Base-by-base conservation (phyloP, 2,329 filamentous ascomycete species). In the Penicillium capsulatum region DNA sequence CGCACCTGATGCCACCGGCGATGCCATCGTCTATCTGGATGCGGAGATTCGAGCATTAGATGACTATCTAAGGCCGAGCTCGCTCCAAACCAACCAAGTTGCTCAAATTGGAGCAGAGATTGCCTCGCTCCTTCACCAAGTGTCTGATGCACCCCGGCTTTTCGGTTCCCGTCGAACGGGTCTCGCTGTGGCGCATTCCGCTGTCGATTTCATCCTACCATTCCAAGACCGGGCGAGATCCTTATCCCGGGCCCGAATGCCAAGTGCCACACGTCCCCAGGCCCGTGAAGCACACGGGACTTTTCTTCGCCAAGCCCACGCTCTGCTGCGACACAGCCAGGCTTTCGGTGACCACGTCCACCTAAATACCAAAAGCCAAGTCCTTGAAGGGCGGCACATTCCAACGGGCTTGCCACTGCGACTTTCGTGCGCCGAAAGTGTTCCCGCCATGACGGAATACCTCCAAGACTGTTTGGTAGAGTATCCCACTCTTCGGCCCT, bases 111-210 rank as follows among this genome's bases (percentile, higher is more conserved):
- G 54, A 4, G 32, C 38, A 14, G 55, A 63, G 14, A 34, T 69
- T 8, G 39, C 51, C 58, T 37, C 49, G 40, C 33, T 55, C 30
- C 35, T 69, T 46, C 32, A 48, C 13, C 43, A 42, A 14, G 46
- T 62, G 3, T 55, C 58, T 9, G 45, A 55, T 27, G 38, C 54
- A 7, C 61, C 68, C 5, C 65, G 74, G 41, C 44, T 75, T 2
- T 74, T 76, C 42, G 79, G 79, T 13, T 80, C 77, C 7, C 65
- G 73, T 40, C 57, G 60, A 8, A 79, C 71, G 10, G 74, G 75
- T 7, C 59, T 80, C 24, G 70, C 72, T 1, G 54, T 72, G 37
- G 67, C 72, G 17, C 64, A 67, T 28, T 82, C 79, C 5, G 74
- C 76, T 55, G 63, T 82, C 9, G 74, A 81, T 52, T 73, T 65